Evolutionary conservation across 208 protist genomes (phyloP), one percentile per base, ranked within the genome.

Genomic region (Borovskyia barvae): DNA sequence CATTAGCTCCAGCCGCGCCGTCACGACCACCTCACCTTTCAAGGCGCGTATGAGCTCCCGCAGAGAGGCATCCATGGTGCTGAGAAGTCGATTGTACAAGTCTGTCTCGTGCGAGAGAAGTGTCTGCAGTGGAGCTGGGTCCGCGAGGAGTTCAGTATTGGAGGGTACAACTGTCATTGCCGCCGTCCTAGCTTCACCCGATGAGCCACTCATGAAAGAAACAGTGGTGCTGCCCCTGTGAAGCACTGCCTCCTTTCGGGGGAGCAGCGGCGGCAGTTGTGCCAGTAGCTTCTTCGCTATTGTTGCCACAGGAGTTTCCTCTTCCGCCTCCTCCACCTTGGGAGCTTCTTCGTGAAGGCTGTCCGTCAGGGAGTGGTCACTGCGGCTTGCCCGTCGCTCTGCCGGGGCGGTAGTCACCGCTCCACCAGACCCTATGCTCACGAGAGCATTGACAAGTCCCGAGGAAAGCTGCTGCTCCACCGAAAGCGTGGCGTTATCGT

Each of bases 401-500:
- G 78, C 17, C 72, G 75, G 50, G 6, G 66, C 28, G 20, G 39
- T 14, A 5, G 37, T n/a, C 7, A 32, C 49, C 11, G 45, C 50
- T 22, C 77, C 56, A 51, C 80, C 74, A 9, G 76, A 47, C 60
- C 70, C 77, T 67, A 82, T 87, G 30, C 49, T 30, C 6, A 87
- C 80, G 12, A 87, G 65, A 17, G 71, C 65, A 22, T 66, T 52
- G 7, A 87, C 66, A 12, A 87, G 52, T 5, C 65, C 67, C 4
- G 59, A 64, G 17, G 80, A 87, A 24, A 70, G 76, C 50, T 72
- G 65, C 2, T 77, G 75, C 51, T 95, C 87, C 17, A 84, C 85
- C 14, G 92, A 87, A 45, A 98, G 96, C 46, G 84, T 86, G 8
- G 97, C 96, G 82, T 98, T 98, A 40, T 60, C 80, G 68, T 98